Base-by-base conservation (phyloP, 2,329 filamentous ascomycete species). In the Ophiostoma himal-ulmi region DNA sequence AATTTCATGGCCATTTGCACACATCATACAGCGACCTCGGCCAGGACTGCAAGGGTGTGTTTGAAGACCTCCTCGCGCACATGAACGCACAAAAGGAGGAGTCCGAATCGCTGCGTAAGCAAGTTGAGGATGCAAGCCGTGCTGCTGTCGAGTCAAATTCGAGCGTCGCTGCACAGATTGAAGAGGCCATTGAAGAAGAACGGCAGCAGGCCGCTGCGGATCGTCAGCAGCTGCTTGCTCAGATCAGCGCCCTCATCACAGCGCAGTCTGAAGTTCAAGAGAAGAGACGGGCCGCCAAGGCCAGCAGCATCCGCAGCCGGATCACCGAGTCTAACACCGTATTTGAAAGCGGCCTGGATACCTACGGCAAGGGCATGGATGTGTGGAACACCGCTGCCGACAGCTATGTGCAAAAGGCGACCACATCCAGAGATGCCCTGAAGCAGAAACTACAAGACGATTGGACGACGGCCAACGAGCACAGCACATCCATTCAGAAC, bases 371-470 rank as follows among this genome's bases (percentile, higher is more conserved):
- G 68, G 89, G 87, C 48, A 93, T 97, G 86, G 87, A 91, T 70
- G 79, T 82, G 1, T 97, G 93, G 94, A 84, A 87, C 67, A 81
- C 84, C 70, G 89, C 87, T 74, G 91, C 93, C 70, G 85, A 85
- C 68, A 82, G 85, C 57, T 84, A 96, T 57, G 81, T 94, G 52
- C 86, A 91, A 26, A 88, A 90, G 37, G 87, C 96, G 22, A 83
- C 88, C 70, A 86, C 85, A 75, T 93, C 92, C 17, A 85, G 91
- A 69, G 93, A 97, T 72, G 85, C 84, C 36, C 82, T 98, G 75
- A 96, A 95, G 83, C 86, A 83, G 4, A 93, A 89, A 81, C 86
- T 98, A 78, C 91, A 95, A 80, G 88, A 91, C 70, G 94, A 97
- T 78, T 97, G 94, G 90, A 88, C 87, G 72, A 80, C 82, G 39